Conservation (phyloP, 2,329 filamentous ascomycete genomes). For the Arthrobotrys sinensis region DNA sequence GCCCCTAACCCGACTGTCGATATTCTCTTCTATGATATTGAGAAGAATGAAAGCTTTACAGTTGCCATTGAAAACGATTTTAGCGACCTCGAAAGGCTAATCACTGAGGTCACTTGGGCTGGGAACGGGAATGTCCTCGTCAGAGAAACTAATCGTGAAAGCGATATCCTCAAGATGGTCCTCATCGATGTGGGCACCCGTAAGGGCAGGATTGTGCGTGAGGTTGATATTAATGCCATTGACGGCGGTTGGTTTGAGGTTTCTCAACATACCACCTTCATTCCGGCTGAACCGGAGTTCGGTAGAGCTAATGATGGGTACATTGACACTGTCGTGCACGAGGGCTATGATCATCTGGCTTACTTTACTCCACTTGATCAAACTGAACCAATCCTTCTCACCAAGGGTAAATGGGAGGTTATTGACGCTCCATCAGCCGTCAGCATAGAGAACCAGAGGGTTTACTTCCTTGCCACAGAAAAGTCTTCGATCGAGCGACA, state of each 20-base stretch:
- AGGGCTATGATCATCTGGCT: constrained; percentile 89
- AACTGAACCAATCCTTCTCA: constrained; percentile 85
- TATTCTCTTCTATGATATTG: constrained; percentile 88
- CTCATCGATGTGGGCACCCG: constrained; percentile 83
- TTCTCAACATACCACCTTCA: constrained; percentile 84
- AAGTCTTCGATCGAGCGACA: constrained; percentile 91
- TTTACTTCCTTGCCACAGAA: constrained; percentile 91
- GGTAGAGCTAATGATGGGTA: constrained; percentile 88
- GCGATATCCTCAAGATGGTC: constrained; percentile 88
- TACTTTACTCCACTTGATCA: constrained; percentile 93
- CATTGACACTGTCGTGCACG: constrained; percentile 88
- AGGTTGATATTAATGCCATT: constrained; percentile 83
- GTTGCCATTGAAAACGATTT: constrained; percentile 85
- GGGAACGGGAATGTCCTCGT: constrained; percentile 84
- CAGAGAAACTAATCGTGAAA: constrained; percentile 93
- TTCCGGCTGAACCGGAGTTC: constrained; percentile 84
- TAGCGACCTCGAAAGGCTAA: constrained; percentile 83
- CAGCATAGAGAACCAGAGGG: constrained; percentile 85
- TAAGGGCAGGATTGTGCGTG: constrained; percentile 83
- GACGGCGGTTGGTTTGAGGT: constrained; percentile 99
- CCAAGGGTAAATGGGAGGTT: constrained; percentile 92
- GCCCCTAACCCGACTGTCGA: constrained; percentile 92
- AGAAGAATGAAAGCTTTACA: constrained; percentile 81
- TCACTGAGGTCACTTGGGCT: constrained; percentile 94
- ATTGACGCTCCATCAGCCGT: constrained; percentile 86